Conservation (phyloP, 2,329 filamentous ascomycete species). For the Colletotrichum sp. region DNA sequence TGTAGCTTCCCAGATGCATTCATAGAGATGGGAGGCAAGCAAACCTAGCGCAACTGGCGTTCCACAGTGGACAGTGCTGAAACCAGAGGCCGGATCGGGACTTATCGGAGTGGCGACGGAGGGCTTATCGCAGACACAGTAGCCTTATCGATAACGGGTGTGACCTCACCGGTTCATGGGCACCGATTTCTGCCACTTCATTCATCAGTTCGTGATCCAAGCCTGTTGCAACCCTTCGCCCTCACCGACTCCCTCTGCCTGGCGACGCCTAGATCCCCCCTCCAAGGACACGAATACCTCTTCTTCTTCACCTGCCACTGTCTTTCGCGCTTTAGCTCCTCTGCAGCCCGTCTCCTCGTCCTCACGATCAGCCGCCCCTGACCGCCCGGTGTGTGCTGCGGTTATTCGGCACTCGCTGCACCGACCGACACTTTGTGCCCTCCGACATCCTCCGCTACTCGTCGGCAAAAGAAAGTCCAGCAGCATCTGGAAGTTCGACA, state of each 20-base stretch:
- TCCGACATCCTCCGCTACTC: slow-evolving; percentile 11
- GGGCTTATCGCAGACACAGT: neutral
- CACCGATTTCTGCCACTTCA: slow-evolving; percentile 15
- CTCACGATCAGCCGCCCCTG: neutral
- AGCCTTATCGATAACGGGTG: slow-evolving; percentile 15
- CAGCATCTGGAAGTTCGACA: neutral
- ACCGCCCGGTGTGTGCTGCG: neutral
- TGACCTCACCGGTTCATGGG: slow-evolving; percentile 4
- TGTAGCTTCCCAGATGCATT: neutral
- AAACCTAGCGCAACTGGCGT: neutral
- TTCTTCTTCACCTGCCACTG: neutral
- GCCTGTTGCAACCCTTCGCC: neutral
- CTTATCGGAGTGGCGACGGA: slow-evolving; percentile 15
- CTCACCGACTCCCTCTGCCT: neutral
- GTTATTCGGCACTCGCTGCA: slow-evolving; percentile 16
- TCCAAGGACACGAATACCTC: neutral
- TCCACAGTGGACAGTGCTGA: slow-evolving; percentile 7
- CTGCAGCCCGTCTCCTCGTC: neutral
- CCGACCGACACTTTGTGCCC: neutral
- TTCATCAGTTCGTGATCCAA: slow-evolving; percentile 9
- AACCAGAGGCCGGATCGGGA: neutral
- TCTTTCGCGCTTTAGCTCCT: neutral
- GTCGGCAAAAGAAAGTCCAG: neutral
- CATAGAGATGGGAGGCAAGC: neutral
- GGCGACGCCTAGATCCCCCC: neutral